Percentiles rank a stretch among this genome's conserved stretches.
Conservation (phyloP, 2,329 filamentous ascomycete species). For the Neoscytalidium dimidiatum region DNA sequence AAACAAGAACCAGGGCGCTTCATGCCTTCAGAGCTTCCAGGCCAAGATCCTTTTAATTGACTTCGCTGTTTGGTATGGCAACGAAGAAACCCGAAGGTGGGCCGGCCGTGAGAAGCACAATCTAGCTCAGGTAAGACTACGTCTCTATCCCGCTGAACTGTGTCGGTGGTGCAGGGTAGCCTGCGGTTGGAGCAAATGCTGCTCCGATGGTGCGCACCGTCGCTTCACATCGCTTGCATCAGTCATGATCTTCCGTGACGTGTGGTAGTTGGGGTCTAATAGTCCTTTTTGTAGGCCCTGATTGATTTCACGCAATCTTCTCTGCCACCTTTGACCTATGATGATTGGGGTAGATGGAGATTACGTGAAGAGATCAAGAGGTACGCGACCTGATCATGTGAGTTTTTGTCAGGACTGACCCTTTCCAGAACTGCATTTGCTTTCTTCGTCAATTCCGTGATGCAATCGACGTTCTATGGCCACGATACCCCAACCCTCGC, state of each 20-base stretch:
- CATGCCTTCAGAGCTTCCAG: background rate
- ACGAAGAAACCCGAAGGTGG: conserved; percentile 1
- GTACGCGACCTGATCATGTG: background rate
- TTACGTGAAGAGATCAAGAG: conserved; percentile 16
- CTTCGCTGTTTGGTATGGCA: conserved; percentile 16
- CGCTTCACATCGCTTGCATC: too few species aligned
- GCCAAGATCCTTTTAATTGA: conserved; percentile 14
- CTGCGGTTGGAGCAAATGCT: too few species aligned
- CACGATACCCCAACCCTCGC: background rate
- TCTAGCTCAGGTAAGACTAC: background rate
- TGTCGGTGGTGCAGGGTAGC: too few species aligned
- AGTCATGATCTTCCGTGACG: too few species aligned
- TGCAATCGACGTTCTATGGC: conserved; percentile 1
- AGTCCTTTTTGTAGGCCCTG: too few species aligned
- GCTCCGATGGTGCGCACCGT: too few species aligned
- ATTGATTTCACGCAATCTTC: background rate
- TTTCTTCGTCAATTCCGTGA: conserved; percentile 1
- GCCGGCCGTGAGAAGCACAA: background rate
- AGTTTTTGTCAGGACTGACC: background rate
- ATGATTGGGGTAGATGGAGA: conserved; percentile 8
- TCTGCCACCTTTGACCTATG: conserved; percentile 1
- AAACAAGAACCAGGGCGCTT: background rate
- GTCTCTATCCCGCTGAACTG: background rate
- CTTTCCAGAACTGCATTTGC: conserved; percentile 3
- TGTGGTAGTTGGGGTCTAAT: too few species aligned